Evolutionary conservation across 2,329 filamentous ascomycete genomes (phyloP).

Genomic region (Polytolypa hystricis): DNA sequence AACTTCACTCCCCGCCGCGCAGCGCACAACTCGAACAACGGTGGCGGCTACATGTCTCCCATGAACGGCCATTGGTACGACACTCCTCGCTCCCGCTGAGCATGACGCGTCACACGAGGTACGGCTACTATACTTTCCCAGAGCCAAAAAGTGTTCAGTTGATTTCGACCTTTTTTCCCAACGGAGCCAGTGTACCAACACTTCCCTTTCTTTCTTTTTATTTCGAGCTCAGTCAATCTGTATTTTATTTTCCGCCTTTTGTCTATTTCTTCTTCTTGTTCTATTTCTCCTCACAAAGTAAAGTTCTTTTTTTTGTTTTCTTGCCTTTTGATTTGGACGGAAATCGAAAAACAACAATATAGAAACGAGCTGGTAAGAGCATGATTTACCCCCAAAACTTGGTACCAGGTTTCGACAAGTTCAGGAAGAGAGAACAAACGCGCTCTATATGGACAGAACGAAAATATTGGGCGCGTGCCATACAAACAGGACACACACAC

Average conservation of each 20-base stretch:
- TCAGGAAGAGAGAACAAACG: too few species aligned
- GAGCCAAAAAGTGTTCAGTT: too few species aligned
- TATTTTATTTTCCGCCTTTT: conserved; percentile 4
- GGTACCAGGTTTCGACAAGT: too few species aligned
- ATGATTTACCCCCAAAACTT: too few species aligned
- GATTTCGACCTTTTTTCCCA: too few species aligned
- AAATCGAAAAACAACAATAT: too few species aligned
- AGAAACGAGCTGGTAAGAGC: too few species aligned
- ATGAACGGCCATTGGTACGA: background rate
- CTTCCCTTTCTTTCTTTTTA: conserved; percentile 7
- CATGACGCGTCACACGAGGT: background rate
- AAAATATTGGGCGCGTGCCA: too few species aligned
- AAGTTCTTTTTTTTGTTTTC: conserved; percentile 1
- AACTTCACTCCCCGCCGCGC: conserved; percentile 6
- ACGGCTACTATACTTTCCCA: background rate
- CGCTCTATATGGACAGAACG: too few species aligned
- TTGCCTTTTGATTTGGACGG: background rate
- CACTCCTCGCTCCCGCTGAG: background rate
- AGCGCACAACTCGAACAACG: background rate
- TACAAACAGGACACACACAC: too few species aligned
- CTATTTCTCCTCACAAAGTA: conserved; percentile 1
- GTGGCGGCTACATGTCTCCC: background rate
- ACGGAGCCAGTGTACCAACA: conserved; percentile 3
- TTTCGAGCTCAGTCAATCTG: conserved; percentile 2
- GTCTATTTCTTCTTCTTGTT: conserved; percentile 2